Percentiles rank a stretch among this genome's conserved stretches.
Evolutionary conservation across 148 eudicot species (phyloP).

Genomic region (Rhododendron williamsianum): DNA sequence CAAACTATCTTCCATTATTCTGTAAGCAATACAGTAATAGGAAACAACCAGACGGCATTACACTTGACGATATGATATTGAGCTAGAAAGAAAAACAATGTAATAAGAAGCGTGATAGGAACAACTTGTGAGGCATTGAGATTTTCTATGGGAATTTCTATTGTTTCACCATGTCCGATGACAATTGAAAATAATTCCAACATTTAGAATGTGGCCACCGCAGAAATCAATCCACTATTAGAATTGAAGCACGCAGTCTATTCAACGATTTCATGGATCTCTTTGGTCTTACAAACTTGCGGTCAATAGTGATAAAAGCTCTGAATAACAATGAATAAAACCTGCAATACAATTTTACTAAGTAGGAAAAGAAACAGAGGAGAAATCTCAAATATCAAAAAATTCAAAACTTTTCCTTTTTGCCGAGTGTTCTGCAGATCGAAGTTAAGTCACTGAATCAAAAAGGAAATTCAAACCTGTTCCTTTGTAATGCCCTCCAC

Average conservation of each 20-base stretch:
- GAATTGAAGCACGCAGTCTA: neutral
- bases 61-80: neutral
- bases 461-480: conserved; percentile 39
- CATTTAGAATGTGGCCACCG: neutral
- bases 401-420: neutral
- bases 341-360: neutral
- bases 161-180: neutral
- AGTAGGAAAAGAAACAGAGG: neutral
- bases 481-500: conserved; percentile 27
- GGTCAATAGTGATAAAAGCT: neutral
- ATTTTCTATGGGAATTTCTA: neutral
- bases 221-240: neutral
- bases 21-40: neutral
- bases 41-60: neutral
- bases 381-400: neutral
- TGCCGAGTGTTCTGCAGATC: neutral
- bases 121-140: neutral
- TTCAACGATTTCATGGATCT: neutral
- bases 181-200: neutral
- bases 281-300: neutral
- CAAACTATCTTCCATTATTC: neutral
- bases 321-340: neutral
- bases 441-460: neutral
- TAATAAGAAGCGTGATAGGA: no score
- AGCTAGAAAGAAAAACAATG: neutral